Evolutionary conservation across 352 stramenopile species (phyloP), one percentile per base, ranked within the genome.

Genomic region (Peronospora belbahrii): DNA sequence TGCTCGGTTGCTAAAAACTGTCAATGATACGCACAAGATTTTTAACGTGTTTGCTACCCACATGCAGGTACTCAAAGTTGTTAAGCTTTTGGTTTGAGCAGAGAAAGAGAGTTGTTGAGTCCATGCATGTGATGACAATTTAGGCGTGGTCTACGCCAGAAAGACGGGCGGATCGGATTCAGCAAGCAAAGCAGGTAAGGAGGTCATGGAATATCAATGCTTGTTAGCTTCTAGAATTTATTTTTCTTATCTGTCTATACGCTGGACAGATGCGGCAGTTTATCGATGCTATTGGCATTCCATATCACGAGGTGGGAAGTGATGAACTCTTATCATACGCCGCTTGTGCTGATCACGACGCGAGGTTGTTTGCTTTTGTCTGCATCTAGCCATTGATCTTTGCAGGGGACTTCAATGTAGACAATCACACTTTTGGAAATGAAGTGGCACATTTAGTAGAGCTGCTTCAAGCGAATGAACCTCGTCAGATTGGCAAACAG

Each of bases 31-130:
- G 2, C 75, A 60, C 42, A 92, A 92, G 51, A 65, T 87, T 6
- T 88, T 89, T 41, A 92, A 92, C 45, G 68, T 92, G 9, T 92
- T 89, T 52, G 77, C 75, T 15, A 89, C 81, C 20, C 81, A 92
- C 57, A 88, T 92, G 74, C 81, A 91, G 67, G 74, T 80, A 34
- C 1, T 4, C 4, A 4, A 8, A 27, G 7, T 27, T 27, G 23
- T 27, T n/a, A n/a, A n/a, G n/a, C n/a, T n/a, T n/a, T n/a, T n/a
- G n/a, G n/a, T n/a, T n/a, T n/a, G n/a, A n/a, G n/a, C n/a, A n/a
- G n/a, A n/a, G n/a, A n/a, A n/a, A n/a, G n/a, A n/a, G n/a, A n/a
- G n/a, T n/a, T n/a, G n/a, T n/a, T n/a, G n/a, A n/a, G n/a, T n/a
- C n/a, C n/a, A n/a, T n/a, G n/a, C n/a, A n/a, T n/a, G n/a, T n/a